Conservation (phyloP, 306 rosid genomes). For the Fragaria iinumae region DNA sequence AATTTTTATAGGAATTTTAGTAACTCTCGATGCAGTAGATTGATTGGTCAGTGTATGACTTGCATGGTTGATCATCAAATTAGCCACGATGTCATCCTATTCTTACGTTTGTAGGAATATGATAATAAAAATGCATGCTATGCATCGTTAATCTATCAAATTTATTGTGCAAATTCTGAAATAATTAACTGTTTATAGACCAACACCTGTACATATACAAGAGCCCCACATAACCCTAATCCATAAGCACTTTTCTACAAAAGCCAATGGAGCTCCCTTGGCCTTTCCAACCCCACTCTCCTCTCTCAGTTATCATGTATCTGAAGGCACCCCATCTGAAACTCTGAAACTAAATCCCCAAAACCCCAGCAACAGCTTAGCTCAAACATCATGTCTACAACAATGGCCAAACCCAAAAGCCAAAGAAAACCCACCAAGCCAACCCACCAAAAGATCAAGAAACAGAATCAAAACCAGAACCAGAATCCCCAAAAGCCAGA, state of each 20-base stretch:
- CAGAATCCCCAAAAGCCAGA: slow-evolving; percentile 53
- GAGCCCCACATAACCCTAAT: slow-evolving; percentile 27
- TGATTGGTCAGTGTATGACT: background rate
- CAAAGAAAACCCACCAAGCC: slow-evolving; percentile 49
- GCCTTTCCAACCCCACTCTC: slow-evolving; percentile 16
- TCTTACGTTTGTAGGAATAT: background rate
- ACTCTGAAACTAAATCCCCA: slow-evolving; percentile 12
- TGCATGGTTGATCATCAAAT: background rate
- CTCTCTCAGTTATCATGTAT: slow-evolving; percentile 14
- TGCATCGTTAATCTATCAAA: too few species aligned
- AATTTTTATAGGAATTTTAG: background rate
- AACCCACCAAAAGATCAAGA: slow-evolving; percentile 38
- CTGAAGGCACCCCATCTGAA: slow-evolving; percentile 15
- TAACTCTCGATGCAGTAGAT: too few species aligned
- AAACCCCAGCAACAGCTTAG: slow-evolving; percentile 24
- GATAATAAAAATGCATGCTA: too few species aligned
- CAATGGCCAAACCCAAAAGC: slow-evolving; percentile 61
- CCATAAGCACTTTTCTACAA: slow-evolving; percentile 20
- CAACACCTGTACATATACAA: slow-evolving; percentile 12
- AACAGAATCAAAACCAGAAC: slow-evolving; percentile 45
- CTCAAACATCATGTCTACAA: slow-evolving; percentile 28
- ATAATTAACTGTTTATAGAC: background rate
- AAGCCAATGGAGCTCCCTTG: slow-evolving; percentile 23
- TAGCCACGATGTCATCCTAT: background rate
- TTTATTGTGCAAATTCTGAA: too few species aligned